phyloP scores from a whole-genome alignment of 352 stramenopile genomes.

The Elongisporangium prolatum region DNA sequence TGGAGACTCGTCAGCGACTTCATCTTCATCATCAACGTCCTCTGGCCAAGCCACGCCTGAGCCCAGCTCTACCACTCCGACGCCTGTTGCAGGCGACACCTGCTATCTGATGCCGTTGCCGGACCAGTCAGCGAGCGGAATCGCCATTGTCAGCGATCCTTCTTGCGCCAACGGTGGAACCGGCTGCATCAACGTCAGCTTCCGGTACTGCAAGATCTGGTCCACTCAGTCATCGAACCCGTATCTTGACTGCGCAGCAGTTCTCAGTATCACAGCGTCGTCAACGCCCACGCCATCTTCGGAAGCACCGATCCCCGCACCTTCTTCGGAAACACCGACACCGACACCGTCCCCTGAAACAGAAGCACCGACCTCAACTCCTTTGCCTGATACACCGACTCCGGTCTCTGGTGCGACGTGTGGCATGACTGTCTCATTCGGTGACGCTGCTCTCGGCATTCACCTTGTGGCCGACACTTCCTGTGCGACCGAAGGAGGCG shows the following conservation, averaged over 20 bases:
- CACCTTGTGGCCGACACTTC: conserved; percentile 14
- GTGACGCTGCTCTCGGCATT: conserved; percentile 18
- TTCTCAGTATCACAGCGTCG: background rate
- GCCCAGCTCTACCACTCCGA: background rate
- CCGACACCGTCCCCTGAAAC: background rate
- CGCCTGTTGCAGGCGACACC: background rate
- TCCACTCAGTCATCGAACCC: background rate
- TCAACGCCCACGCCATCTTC: background rate
- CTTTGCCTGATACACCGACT: background rate
- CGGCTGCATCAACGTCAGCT: background rate
- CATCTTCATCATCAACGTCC: background rate
- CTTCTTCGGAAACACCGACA: background rate
- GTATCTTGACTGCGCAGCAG: background rate
- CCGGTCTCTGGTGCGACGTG: background rate
- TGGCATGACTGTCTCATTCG: conserved; percentile 11
- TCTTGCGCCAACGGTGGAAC: background rate
- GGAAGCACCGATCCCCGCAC: no score
- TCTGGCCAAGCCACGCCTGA: background rate
- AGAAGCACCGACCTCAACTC: background rate
- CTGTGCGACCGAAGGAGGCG: conserved; percentile 11
- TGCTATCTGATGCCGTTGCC: background rate
- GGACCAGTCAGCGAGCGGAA: background rate
- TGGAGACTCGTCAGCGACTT: background rate
- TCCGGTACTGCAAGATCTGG: background rate
- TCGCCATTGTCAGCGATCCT: background rate